Evolutionary conservation across 352 stramenopile species (phyloP), one percentile per base, ranked within the genome.

Genomic region (Phytophthora palmivora): DNA sequence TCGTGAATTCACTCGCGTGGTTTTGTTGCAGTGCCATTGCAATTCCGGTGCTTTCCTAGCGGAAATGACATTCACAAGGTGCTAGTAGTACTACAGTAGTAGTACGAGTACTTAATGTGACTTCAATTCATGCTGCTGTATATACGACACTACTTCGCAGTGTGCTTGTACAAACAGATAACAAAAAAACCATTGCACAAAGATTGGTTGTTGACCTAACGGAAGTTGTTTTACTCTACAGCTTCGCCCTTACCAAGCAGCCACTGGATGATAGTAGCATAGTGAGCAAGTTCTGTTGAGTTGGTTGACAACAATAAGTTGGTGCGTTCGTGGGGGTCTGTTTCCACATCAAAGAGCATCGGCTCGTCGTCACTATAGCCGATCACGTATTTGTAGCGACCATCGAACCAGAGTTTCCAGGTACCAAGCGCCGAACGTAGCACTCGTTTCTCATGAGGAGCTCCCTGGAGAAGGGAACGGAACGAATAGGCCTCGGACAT

Each of bases 311-410:
- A 19, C 16, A 74, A 32, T 19, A 76, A 52, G 19, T 72, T 76
- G 9, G 43, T 57, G 24, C 67, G 67, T 38, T 76, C 67, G 18
- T 62, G 59, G n/a, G 67, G 67, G 48, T 76, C 67, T 6, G 28
- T 59, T 30, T 75, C 62, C 38, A 75, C 41, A 12, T 72, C 67
- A 44, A 70, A 76, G 1, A 76, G 51, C 57, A 63, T 70, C 4
- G 58, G 48, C 16, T 70, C 67, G 26, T 76, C 55, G 34, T 75
- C 62, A 33, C 55, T 70, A 37, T 72, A 76, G 38, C 67, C 67
- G 26, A 64, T 72, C 12, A 76, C 57, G 46, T 63, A 72, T 33
- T 76, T 76, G 56, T 71, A 76, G 56, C 67, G 67, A 16, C 67
- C 62, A 15, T 72, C 63, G 32, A 76, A 76, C 62, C 62, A 72